Evolutionary conservation across 2,329 filamentous ascomycete species (phyloP).

Genomic region (Colletotrichum sp.): DNA sequence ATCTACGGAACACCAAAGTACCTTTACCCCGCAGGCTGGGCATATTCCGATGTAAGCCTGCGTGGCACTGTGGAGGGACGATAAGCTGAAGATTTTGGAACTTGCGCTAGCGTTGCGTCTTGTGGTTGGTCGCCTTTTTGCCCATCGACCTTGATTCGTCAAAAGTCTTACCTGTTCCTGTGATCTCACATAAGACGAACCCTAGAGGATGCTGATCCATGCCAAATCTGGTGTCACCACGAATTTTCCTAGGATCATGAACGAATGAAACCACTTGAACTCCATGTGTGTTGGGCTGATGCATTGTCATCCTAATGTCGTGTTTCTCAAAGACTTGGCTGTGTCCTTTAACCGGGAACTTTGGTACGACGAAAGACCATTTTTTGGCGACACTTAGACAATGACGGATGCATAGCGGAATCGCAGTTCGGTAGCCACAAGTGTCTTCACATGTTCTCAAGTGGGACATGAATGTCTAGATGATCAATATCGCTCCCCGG

Average conservation of each 20-base stretch:
- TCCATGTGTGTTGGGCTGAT: background rate
- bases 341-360: background rate
- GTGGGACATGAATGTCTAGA: background rate
- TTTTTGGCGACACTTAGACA: background rate
- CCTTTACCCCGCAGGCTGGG: background rate
- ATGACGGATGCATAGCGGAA: background rate
- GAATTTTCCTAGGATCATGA: background rate
- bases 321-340: background rate
- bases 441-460: background rate
- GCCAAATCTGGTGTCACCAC: background rate
- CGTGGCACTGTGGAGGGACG: background rate
- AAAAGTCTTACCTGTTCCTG: background rate
- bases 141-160: background rate
- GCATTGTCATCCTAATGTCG: background rate
- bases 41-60: background rate
- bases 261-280: background rate
- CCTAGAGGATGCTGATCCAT: background rate
- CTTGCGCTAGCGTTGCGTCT: background rate
- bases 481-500: background rate
- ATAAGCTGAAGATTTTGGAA: background rate
- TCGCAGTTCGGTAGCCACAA: background rate
- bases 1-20: background rate
- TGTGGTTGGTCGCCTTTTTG: background rate
- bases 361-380: background rate
- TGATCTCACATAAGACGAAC: background rate